Conservation (phyloP, 164 flowering plant genomes). For the Nymphaea colorata region DNA sequence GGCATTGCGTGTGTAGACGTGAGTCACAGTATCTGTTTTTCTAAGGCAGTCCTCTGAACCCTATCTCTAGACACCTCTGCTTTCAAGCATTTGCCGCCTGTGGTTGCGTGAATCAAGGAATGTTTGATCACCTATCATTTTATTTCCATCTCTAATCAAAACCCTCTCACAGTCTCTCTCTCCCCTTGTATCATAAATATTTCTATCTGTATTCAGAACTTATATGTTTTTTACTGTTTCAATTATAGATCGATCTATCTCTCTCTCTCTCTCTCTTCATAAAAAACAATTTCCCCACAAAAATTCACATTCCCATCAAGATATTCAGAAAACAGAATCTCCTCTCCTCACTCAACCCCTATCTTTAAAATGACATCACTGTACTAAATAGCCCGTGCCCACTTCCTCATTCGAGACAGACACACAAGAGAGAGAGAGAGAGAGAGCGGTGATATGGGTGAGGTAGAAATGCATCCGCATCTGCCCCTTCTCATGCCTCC, state of each 20-base stretch:
- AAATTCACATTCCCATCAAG: background rate
- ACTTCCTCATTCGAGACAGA: background rate
- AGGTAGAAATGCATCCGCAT: background rate
- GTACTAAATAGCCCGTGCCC: background rate
- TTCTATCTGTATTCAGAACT: too few relatives aligned
- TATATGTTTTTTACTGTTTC: background rate
- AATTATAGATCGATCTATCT: background rate
- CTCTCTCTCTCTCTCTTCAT: too few relatives aligned
- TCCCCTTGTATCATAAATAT: background rate
- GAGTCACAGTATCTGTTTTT: background rate
- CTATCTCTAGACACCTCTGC: too few relatives aligned
- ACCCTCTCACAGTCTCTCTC: conserved; percentile 5
- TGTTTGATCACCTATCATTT: background rate
- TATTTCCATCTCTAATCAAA: too few relatives aligned
- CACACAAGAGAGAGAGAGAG: background rate
- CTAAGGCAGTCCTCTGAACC: background rate
- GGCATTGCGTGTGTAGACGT: background rate
- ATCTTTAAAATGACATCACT: background rate
- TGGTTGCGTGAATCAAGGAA: background rate
- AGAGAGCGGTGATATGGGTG: background rate
- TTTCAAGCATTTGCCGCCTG: background rate
- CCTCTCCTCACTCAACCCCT: background rate
- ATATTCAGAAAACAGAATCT: background rate
- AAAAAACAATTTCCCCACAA: background rate
- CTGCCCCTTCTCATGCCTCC: background rate